Conservation (phyloP, 306 rosid species). For the Trichosanthes cucumerina region DNA sequence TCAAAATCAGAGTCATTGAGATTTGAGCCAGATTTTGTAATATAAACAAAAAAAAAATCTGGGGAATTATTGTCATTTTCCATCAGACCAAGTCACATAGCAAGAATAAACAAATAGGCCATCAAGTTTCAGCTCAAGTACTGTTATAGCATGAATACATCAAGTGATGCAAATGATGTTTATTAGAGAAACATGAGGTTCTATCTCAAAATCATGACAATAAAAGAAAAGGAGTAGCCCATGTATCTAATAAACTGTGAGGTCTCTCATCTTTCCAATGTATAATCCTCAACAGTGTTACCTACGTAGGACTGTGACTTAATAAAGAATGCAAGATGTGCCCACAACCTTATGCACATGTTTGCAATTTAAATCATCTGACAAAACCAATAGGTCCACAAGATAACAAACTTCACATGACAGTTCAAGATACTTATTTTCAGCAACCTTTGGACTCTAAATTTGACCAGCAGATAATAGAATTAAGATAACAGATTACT, state of each 20-base stretch:
- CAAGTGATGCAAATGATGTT: not conserved
- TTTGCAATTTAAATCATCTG: not conserved
- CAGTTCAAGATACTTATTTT: constrained; percentile 1
- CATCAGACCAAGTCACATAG: not conserved
- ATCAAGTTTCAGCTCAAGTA: not conserved
- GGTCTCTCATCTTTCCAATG: too few species aligned
- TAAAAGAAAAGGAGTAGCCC: too few species aligned
- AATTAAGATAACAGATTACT: not conserved
- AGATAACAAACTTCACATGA: not conserved
- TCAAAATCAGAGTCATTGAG: not conserved
- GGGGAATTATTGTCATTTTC: not conserved
- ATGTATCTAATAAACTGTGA: too few species aligned
- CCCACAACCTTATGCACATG: not conserved
- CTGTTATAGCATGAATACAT: not conserved
- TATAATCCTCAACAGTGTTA: too few species aligned
- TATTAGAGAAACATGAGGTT: too few species aligned
- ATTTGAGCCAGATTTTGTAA: not conserved
- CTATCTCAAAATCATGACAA: too few species aligned
- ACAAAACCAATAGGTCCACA: constrained; percentile 3
- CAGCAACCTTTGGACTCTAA: not conserved
- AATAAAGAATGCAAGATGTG: not conserved
- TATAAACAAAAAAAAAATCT: not conserved
- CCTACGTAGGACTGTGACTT: not conserved
- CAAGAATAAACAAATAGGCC: not conserved
- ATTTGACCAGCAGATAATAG: not conserved